phyloP scores from a whole-genome alignment of 2,329 filamentous ascomycete species.

The Stenocarpella maydis region DNA sequence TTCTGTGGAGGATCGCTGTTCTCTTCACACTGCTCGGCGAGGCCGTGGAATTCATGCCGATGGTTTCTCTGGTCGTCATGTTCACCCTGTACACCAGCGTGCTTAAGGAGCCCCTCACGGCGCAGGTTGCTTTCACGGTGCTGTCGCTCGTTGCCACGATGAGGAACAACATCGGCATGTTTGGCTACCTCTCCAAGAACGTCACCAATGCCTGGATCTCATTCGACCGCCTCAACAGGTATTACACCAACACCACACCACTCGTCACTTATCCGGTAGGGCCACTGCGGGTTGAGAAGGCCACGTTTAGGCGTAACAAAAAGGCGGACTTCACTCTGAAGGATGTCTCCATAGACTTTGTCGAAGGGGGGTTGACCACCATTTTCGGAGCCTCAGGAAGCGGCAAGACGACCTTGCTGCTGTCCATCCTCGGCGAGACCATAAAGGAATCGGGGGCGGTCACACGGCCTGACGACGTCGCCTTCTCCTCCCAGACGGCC shows the following conservation, averaged over 20 bases:
- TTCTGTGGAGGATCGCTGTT: slow-evolving; percentile 62
- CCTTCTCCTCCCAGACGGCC: slow-evolving; percentile 64
- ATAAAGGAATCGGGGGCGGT: slow-evolving; percentile 57
- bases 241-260: slow-evolving; percentile 60
- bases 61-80: slow-evolving; percentile 60
- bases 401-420: slow-evolving; percentile 64
- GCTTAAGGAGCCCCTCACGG: slow-evolving; percentile 56
- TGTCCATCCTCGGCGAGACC: slow-evolving; percentile 64
- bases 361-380: slow-evolving; percentile 62
- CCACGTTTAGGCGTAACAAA: slow-evolving; percentile 58
- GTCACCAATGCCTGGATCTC: slow-evolving; percentile 56
- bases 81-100: slow-evolving; percentile 61
- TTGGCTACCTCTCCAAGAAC: slow-evolving; percentile 53
- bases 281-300: slow-evolving; percentile 55
- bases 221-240: slow-evolving; percentile 61
- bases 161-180: slow-evolving; percentile 60
- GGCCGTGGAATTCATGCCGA: slow-evolving; percentile 60
- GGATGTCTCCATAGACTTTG: slow-evolving; percentile 59
- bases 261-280: slow-evolving; percentile 58
- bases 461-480: slow-evolving; percentile 59
- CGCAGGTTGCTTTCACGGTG: slow-evolving; percentile 66
- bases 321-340: slow-evolving; percentile 59
- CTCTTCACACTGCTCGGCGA: slow-evolving; percentile 57
- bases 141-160: slow-evolving; percentile 62
- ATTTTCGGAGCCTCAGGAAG: slow-evolving; percentile 63